Evolutionary conservation across 768 basidiomycete species (phyloP), one percentile per base, ranked within the genome.

Genomic region (Lenzites betulinus): DNA sequence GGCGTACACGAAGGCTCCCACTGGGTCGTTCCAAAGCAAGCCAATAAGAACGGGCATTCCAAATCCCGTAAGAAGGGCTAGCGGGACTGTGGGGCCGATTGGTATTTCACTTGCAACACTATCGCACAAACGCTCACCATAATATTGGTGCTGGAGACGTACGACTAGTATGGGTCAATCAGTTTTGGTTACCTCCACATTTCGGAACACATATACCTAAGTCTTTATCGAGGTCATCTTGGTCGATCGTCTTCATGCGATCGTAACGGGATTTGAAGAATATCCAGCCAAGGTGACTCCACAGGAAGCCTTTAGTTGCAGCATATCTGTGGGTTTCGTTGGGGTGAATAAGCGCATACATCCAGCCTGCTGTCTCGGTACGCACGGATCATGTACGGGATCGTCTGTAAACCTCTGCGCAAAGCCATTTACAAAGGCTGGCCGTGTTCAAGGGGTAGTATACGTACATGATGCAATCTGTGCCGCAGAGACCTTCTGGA

Each of bases 231-330:
- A 92, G 77, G 66, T 93, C 90, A 16, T 81, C 81, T 52, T 81
- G 76, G 59, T 92, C 89, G 33, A 93, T 82, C 9, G 84, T 70
- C 41, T 79, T 76, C 76, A 92, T 75, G 22, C 83, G 77, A 28
- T 80, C 76, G 67, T 92, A 92, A 1, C 67, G 80, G 1, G 89
- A 84, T 70, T 90, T 90, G 76, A 78, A 85, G 71, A 93, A 92
- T 66, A 92, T 92, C 91, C 92, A 93, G 1, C 91, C 92, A 78
- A 92, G 83, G 65, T 92, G 91, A 7, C 89, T 88, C 68, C 83
- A 91, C 52, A 88, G 79, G 1, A 93, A 72, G 0, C 92, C 91
- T 26, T 80, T 78, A 0, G 88, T 88, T 0, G 90, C 92, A 18
- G 87, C 79, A 69, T 93, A 93, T 3, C 87, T 88, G 54, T 23